Conservation (phyloP, 1,139 yeast species). For the Keqinozyma sinolaborantium region DNA sequence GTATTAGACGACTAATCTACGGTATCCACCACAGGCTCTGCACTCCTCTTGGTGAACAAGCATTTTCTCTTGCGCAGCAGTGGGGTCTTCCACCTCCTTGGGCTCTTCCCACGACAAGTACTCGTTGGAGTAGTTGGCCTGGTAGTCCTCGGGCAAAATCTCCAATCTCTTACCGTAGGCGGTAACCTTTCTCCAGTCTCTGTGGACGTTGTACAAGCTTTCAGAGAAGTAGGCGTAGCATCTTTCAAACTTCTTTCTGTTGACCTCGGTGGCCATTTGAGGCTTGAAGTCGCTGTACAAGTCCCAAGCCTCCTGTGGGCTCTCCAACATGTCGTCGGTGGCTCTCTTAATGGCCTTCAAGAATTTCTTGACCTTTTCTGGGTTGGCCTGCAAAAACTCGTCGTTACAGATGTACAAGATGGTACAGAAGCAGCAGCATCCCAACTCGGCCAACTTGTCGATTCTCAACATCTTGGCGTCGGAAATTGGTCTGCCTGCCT, state of each 20-base stretch:
- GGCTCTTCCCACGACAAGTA: constrained; percentile 51
- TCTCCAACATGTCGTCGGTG: constrained; percentile 42
- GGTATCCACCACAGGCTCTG: constrained; percentile 47
- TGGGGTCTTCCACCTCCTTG: constrained; percentile 42
- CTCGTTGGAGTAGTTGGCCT: constrained; percentile 50
- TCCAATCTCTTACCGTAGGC: constrained; percentile 53
- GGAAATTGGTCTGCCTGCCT: constrained; percentile 39
- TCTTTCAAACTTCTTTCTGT: constrained; percentile 48
- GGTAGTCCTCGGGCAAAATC: constrained; percentile 47
- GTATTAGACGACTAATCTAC: constrained; percentile 31
- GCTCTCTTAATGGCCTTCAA: constrained; percentile 49
- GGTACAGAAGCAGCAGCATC: constrained; percentile 60
- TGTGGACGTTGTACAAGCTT: constrained; percentile 49
- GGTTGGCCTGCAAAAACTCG: constrained; percentile 44
- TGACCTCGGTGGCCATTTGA: constrained; percentile 37
- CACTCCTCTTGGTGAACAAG: constrained; percentile 44
- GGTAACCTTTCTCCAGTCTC: constrained; percentile 57
- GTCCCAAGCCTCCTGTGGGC: constrained; percentile 45
- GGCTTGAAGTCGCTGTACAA: constrained; percentile 49
- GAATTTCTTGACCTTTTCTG: constrained; percentile 44
- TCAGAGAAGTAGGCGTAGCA: constrained; percentile 54
- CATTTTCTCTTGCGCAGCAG: constrained; percentile 45
- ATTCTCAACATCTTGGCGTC: constrained; percentile 57
- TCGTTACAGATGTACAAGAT: constrained; percentile 54
- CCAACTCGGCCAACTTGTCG: constrained; percentile 54